Evolutionary conservation across 257 asterid genomes (phyloP), one percentile per base, ranked within the genome.

Genomic region (Lycium ferocissimum): DNA sequence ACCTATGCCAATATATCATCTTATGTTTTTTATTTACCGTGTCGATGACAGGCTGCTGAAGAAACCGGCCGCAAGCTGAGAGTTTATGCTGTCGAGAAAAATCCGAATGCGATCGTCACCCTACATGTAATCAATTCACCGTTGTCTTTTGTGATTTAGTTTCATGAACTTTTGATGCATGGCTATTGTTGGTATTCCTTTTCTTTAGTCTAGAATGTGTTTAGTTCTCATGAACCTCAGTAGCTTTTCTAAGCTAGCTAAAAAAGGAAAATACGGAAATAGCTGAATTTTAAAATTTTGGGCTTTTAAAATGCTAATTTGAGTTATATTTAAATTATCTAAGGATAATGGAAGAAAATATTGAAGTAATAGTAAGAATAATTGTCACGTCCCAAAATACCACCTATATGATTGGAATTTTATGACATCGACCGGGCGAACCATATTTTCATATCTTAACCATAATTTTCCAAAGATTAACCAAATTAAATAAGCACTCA

Each of bases 61-160:
- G 99, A 95, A 87, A 94, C 98, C 62, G 95, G 96, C 18, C 94
- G 98, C 71, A 95, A 91, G 86, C 84, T 97, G 93, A 97, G 87
- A 95, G 89, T 95, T 81, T 97, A 95, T 83, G 99, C 98, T n/a
- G 99, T 97, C 7, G 99, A 95, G 87, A 97, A 96, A 88, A 97
- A 97, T 88, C 99, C 98, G 54, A 97, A 97, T 92, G 99, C 99
- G 40, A 91, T 97, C 51, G 98, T 97, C 40, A 97, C 99, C 35
- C 99, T 97, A 85, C 98, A 97, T 92, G 99, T 97, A 89, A 91
- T 92, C 91, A 76, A 67, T 49, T 76, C 45, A 12, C 20, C 51
- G 63, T 51, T 73, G n/a, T 51, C 63, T 51, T 76, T 51, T 51
- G n/a, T 22, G 18, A 76, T 20, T 51, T 76, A 76, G 13, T 26